Evolutionary conservation across 1,284 basidiomycete genomes (phyloP).

Genomic region (Fomes fomentarius): DNA sequence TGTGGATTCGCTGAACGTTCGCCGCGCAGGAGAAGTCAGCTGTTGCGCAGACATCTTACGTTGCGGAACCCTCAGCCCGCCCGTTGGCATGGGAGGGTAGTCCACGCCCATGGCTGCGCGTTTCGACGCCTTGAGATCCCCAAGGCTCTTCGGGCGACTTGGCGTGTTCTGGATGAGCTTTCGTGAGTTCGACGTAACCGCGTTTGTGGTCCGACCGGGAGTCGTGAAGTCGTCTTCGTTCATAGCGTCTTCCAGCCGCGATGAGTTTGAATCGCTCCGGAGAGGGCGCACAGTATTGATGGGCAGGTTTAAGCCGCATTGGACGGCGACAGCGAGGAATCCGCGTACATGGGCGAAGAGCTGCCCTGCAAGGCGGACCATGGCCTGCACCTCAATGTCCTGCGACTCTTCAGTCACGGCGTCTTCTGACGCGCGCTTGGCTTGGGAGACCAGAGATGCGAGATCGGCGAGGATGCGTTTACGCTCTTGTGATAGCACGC

Average conservation of each 20-base stretch:
- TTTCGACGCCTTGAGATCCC: slow-evolving; percentile 50
- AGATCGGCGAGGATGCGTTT: slow-evolving; percentile 85
- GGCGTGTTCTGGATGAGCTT: slow-evolving; percentile 33
- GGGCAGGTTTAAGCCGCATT: slow-evolving; percentile 81
- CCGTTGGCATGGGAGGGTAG: slow-evolving; percentile 33
- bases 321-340: slow-evolving; percentile 74
- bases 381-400: slow-evolving; percentile 65
- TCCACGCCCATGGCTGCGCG: slow-evolving; percentile 24
- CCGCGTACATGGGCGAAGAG: slow-evolving; percentile 74
- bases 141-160: slow-evolving; percentile 54
- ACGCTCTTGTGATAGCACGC: slow-evolving; percentile 75
- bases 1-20: slow-evolving; percentile 13
- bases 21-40: slow-evolving; percentile 17
- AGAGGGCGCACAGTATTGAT: slow-evolving; percentile 45
- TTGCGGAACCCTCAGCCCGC: slow-evolving; percentile 10
- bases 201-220: slow-evolving; percentile 26
- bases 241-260: slow-evolving; percentile 32
- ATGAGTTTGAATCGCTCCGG: slow-evolving; percentile 38
- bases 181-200: slow-evolving; percentile 28
- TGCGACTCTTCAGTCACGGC: slow-evolving; percentile 49
- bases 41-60: slow-evolving; percentile 24
- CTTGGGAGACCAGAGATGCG: slow-evolving; percentile 83
- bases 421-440: slow-evolving; percentile 75
- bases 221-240: slow-evolving; percentile 26
- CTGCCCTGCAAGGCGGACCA: slow-evolving; percentile 75